Evolutionary conservation across 495 filamentous ascomycete species (phyloP), one percentile per base, ranked within the genome.

Genomic region (Penicilliopsis zonata): DNA sequence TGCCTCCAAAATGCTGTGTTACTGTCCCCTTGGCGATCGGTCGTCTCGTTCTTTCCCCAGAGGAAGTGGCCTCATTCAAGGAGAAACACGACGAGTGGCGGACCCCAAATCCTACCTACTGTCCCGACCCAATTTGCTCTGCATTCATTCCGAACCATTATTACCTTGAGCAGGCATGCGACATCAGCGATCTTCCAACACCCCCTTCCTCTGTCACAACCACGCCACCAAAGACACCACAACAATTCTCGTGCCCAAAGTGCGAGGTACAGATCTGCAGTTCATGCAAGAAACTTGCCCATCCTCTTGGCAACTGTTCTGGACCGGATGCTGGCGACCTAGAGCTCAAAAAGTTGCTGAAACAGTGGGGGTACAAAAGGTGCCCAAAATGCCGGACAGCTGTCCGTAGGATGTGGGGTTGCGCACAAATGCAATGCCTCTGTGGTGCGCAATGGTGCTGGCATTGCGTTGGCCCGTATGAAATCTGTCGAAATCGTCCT

Each of bases 391-490:
- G 50, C 25, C 34, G 42, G n/a, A 17, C 35, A 10, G 50, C 41
- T 9, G 30, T 54, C 12, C 28, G 42, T 8, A 42, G 40, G 21
- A 40, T 49, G 24, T 42, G 32, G 30, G 50, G 47, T n/a, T 53
- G 50, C 21, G 17, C 25, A 5, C 44, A 45, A 25, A 40, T 50
- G 12, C 25, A 38, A 20, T 53, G 49, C 15, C 33, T 35, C 18
- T 53, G 49, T 17, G 46, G 49, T 15, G 46, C 43, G 2, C 32
- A 47, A 14, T 53, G 48, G 31, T 53, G 49, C 27, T 53, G 25
- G 20, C 20, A 20, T 21, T 53, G 49, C 28, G 18, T 41, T 1
- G 28, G 23, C 8, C 33, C 41, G 0, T 26, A 39, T 17, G 12
- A 31, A 8, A 18, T 31, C n/a, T 50, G 45, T 14, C 27, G 31